Base-by-base conservation (phyloP, 257 asterid genomes). In the Mentha longifolia region DNA sequence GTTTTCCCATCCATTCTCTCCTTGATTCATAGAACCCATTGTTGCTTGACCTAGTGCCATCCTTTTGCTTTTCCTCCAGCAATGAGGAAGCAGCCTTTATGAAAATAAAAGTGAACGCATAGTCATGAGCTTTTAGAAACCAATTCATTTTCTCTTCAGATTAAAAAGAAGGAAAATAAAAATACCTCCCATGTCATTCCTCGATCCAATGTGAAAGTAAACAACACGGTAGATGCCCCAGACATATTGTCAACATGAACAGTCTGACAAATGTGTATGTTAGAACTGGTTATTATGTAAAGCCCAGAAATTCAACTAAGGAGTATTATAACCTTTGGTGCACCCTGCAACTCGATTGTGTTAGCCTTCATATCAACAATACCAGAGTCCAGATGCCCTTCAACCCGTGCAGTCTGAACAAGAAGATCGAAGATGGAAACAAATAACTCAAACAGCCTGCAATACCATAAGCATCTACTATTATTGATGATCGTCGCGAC, bases 1-100 rank as follows among this genome's bases (percentile, higher is more conserved):
- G 80, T 64, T 88, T 89, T 82, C 99, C 99, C 92, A 94, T 79
- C 99, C 99, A 94, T 75, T 94, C 99, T 78, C 99, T 86, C 85
- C 82, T 94, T 42, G 99, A 89, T 79, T 88, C 96, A 68, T 89
- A 94, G 81, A 89, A 94, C 64, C 97, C 99, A 76, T 68, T 78
- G 79, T 72, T 73, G 71, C 81, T 82, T 71, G 96, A 85, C 51
- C 85, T 71, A 67, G 87, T 71, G 67, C 76, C 96, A 83, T 84
- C 97, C 82, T 80, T 87, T 65, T 85, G 96, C 80, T 83, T 89
- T 80, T 86, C 97, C 75, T 87, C 96, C 49, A 94, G 96, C 85
- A 89, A 74, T 37, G 84, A 64, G 68, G 91, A 86, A 46, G 99
- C 97, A 82, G 91, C 83, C 99, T 94, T 67, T 83, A 81, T 19